These are phyloP conservation scores for Talaromyces thailandensis DNA, from an alignment of 495 filamentous ascomycete genomes.

Conservation along the genomic window DNA sequence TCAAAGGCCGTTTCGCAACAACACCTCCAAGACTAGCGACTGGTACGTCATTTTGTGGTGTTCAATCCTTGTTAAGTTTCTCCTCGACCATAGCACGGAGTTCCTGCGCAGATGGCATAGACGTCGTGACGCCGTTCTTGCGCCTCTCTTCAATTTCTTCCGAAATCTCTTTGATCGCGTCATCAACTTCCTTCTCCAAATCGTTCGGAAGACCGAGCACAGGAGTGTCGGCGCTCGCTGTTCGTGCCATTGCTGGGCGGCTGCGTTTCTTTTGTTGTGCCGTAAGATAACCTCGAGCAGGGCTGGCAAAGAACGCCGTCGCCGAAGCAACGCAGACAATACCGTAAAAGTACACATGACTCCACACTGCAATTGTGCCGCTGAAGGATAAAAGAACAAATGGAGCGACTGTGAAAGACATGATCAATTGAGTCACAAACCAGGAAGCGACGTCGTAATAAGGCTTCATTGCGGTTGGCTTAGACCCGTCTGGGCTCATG, in stretches of 20 bases:
- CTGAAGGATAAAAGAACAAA: constrained; percentile 72
- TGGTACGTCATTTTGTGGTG: not conserved
- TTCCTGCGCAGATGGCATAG: constrained; percentile 37
- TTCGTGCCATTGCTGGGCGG: constrained; percentile 19
- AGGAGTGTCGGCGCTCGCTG: constrained; percentile 30
- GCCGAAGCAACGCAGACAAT: constrained; percentile 54
- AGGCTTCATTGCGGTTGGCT: constrained; percentile 59
- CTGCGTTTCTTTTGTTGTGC: constrained; percentile 51
- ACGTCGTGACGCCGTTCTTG: constrained; percentile 40
- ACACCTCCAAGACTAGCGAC: not conserved
- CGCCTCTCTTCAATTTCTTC: constrained; percentile 56
- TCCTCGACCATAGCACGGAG: constrained; percentile 37
- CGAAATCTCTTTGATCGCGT: constrained; percentile 67
- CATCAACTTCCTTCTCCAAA: constrained; percentile 66
- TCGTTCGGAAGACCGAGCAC: constrained; percentile 73
- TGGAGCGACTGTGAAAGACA: constrained; percentile 72
- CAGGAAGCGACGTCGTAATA: constrained; percentile 82
- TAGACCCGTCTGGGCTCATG: constrained; percentile 60
- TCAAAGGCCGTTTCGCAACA: no score
- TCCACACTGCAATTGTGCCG: constrained; percentile 64
- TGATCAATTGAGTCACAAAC: constrained; percentile 71
- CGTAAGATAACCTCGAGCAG: constrained; percentile 54
- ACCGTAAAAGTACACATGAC: constrained; percentile 82
- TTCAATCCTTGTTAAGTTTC: constrained; percentile 12
- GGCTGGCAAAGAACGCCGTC: constrained; percentile 71